Conservation (phyloP, 2,329 filamentous ascomycete species). For the Hymenoscyphus fraxineus region DNA sequence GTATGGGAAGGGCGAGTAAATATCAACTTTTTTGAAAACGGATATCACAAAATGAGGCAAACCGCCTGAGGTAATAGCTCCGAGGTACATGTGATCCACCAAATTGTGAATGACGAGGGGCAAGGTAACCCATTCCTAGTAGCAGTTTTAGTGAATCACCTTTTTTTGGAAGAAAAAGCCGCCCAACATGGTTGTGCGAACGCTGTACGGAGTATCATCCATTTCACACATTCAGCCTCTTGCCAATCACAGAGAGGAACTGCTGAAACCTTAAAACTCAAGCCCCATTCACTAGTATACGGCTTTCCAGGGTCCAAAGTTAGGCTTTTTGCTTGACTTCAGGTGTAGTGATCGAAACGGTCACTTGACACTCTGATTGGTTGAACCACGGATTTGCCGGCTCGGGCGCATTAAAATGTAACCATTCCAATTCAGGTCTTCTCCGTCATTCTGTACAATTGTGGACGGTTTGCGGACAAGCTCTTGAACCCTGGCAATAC, state of each 20-base stretch:
- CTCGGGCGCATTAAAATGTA: background rate
- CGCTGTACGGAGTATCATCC: background rate
- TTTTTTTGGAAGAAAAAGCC: background rate
- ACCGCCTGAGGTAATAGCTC: conserved; percentile 21
- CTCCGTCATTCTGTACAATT: background rate
- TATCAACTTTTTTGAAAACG: background rate
- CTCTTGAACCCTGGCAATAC: background rate
- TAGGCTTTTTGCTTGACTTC: background rate
- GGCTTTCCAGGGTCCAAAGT: background rate
- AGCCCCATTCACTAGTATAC: background rate
- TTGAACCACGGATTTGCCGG: background rate
- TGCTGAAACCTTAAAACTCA: background rate
- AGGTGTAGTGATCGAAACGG: background rate
- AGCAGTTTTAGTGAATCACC: background rate
- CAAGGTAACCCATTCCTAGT: background rate
- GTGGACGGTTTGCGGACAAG: background rate
- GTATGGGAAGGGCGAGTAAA: background rate
- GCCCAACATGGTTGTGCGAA: background rate
- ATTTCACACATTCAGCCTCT: background rate
- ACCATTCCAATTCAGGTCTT: background rate
- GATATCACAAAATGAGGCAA: conserved; percentile 15
- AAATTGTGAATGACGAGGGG: background rate
- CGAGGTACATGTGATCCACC: conserved; percentile 23
- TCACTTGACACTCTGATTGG: background rate
- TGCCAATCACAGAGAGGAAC: background rate